Percentiles rank a stretch among this genome's conserved stretches.
Evolutionary conservation across 2,329 filamentous ascomycete genomes (phyloP).

Genomic region (Metarhizium guizhouense): DNA sequence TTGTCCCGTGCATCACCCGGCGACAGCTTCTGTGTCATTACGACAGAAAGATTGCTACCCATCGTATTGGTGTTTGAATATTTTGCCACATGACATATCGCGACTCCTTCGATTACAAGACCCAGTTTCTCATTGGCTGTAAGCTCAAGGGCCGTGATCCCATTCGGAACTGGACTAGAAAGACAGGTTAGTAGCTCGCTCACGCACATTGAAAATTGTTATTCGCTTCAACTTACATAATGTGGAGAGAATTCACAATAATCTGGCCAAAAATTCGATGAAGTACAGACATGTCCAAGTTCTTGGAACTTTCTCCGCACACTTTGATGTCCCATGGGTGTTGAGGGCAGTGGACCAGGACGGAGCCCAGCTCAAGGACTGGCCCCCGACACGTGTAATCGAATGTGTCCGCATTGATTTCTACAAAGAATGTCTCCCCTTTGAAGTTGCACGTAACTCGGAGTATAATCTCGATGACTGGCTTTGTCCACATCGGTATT

Average conservation of each 20-base stretch:
- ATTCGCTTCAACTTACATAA: constrained; percentile 14
- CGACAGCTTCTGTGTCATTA: constrained; percentile 13
- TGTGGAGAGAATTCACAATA: constrained; percentile 14
- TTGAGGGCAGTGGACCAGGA: constrained; percentile 20
- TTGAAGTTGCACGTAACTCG: constrained; percentile 15
- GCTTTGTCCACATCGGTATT: constrained; percentile 10
- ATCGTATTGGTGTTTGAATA: constrained; percentile 11
- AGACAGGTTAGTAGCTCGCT: background rate
- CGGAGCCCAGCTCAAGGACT: constrained; percentile 11
- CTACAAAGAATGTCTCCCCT: constrained; percentile 11
- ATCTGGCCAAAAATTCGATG: constrained; percentile 12
- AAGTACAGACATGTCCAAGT: constrained; percentile 6
- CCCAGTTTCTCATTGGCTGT: constrained; percentile 2
- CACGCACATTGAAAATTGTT: background rate
- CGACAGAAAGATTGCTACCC: constrained; percentile 14
- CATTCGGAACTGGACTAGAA: constrained; percentile 9
- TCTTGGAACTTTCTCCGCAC: constrained; percentile 8
- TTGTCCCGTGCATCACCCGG: background rate
- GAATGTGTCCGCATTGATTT: constrained; percentile 19
- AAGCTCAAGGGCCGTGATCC: constrained; percentile 11
- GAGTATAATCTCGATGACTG: constrained; percentile 14
- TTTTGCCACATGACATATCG: constrained; percentile 13
- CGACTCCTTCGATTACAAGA: constrained; percentile 10
- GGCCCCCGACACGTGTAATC: constrained; percentile 12
- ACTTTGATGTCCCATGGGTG: constrained; percentile 24